Conservation (phyloP, 2,329 filamentous ascomycete genomes). For the Cladobotryum mycophilum region DNA sequence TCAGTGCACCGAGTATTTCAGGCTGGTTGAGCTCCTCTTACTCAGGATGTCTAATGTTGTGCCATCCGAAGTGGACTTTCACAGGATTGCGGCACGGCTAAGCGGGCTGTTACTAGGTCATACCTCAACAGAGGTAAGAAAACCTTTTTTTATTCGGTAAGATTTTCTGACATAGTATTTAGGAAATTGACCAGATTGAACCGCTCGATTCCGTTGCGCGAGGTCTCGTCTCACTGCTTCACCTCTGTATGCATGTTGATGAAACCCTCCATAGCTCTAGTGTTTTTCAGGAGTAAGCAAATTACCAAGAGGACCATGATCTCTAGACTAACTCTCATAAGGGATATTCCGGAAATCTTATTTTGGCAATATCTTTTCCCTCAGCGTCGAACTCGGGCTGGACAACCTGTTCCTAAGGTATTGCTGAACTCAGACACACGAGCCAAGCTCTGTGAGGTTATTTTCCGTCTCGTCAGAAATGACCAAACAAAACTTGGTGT, state of each 20-base stretch:
- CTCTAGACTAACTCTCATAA: conserved; percentile 12
- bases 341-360: conserved; percentile 34
- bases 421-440: conserved; percentile 51
- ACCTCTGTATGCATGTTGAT: conserved; percentile 26
- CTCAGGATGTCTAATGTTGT: conserved; percentile 23
- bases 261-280: conserved; percentile 17
- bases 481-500: conserved; percentile 40
- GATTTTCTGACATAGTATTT: conserved; percentile 3
- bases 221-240: conserved; percentile 25
- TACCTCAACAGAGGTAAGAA: conserved; percentile 34
- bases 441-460: conserved; percentile 52
- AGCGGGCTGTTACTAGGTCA: conserved; percentile 33
- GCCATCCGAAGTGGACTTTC: conserved; percentile 25
- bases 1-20: conserved; percentile 42
- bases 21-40: conserved; percentile 35
- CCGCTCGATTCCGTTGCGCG: conserved; percentile 23
- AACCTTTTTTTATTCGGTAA: not conserved
- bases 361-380: conserved; percentile 65
- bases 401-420: conserved; percentile 29
- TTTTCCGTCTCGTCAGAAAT: conserved; percentile 50
- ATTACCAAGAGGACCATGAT: not conserved
- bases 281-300: conserved; percentile 22
- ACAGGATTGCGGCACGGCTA: conserved; percentile 22
- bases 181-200: conserved; percentile 23
- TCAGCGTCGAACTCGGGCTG: conserved; percentile 28